These are phyloP conservation scores for Pestalotiopsis sp. DNA, from an alignment of 2,329 filamentous ascomycete genomes.

Conservation along the genomic window DNA sequence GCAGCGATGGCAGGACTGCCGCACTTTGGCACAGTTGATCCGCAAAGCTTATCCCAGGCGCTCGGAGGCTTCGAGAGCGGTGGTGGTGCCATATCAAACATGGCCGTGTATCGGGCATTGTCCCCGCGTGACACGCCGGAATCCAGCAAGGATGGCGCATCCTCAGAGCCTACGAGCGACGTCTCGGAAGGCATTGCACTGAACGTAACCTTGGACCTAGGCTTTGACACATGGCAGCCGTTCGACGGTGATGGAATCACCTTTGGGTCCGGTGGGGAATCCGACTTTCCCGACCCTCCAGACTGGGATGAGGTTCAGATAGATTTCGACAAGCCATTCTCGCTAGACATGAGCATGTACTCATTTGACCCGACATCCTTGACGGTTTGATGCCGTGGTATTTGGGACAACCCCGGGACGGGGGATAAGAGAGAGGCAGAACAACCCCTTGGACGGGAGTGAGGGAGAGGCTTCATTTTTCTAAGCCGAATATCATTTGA, in stretches of 20 bases:
- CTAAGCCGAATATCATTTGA: not conserved
- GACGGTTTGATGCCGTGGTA: not conserved
- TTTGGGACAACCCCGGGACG: not conserved
- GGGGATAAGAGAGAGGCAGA: not conserved
- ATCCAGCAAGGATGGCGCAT: conserved; percentile 62
- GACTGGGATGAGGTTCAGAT: conserved; percentile 53
- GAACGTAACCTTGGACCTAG: conserved; percentile 46
- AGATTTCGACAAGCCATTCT: conserved; percentile 56
- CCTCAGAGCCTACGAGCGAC: conserved; percentile 65
- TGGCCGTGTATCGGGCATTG: conserved; percentile 55
- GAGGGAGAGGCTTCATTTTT: conserved; percentile 2
- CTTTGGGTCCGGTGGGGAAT: conserved; percentile 38
- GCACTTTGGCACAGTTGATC: conserved; percentile 47
- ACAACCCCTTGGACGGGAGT: too few relatives aligned
- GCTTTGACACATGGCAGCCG: conserved; percentile 50
- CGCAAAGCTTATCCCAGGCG: conserved; percentile 49
- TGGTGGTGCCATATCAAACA: conserved; percentile 54
- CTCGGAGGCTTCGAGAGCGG: conserved; percentile 45
- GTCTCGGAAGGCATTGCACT: conserved; percentile 57
- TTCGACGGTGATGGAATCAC: conserved; percentile 49
- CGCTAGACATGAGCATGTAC: conserved; percentile 51
- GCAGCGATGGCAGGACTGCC: not conserved
- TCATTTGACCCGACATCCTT: conserved; percentile 36
- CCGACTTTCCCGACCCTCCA: conserved; percentile 26
- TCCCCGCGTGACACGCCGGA: conserved; percentile 68